These are phyloP conservation scores for Magnolia kwangsiensis DNA, from an alignment of 164 flowering plant species.

Conservation along the genomic window DNA sequence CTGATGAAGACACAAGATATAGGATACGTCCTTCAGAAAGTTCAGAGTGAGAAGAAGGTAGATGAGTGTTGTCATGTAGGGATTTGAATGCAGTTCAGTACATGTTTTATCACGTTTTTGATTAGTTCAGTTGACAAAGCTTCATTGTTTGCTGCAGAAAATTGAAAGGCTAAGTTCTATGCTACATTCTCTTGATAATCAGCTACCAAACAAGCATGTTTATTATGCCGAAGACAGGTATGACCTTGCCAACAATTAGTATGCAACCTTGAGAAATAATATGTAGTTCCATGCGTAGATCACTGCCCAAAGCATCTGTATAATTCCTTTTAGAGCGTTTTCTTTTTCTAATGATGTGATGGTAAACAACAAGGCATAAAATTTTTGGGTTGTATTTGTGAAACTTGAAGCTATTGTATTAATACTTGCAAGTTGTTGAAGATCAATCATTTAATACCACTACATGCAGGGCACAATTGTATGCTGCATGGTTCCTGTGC, in stretches of 20 bases:
- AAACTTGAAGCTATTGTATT: too few relatives aligned
- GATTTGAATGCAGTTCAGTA: not conserved
- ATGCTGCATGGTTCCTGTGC: too few relatives aligned
- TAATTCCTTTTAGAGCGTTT: not conserved
- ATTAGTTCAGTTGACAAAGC: conserved; percentile 1
- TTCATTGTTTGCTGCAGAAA: conserved; percentile 52
- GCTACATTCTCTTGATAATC: conserved; percentile 55
- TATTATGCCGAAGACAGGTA: conserved; percentile 84
- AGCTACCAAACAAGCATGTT: conserved; percentile 52
- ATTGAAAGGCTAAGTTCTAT: conserved; percentile 58
- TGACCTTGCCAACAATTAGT: not conserved
- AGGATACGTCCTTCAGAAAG: conserved; percentile 71
- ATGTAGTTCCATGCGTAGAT: not conserved
- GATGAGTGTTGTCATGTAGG: not conserved
- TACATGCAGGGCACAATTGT: too few relatives aligned
- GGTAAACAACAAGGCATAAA: too few relatives aligned
- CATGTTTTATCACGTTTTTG: not conserved
- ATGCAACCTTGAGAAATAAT: not conserved
- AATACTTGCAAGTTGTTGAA: too few relatives aligned
- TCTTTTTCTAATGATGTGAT: too few relatives aligned
- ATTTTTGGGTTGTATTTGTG: too few relatives aligned
- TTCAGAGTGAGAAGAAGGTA: conserved; percentile 79
- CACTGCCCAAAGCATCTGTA: not conserved
- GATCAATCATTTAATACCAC: too few relatives aligned
- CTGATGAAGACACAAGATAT: conserved; percentile 91